Conservation (phyloP, 495 filamentous ascomycete genomes). For the Aspergillus leporis region DNA sequence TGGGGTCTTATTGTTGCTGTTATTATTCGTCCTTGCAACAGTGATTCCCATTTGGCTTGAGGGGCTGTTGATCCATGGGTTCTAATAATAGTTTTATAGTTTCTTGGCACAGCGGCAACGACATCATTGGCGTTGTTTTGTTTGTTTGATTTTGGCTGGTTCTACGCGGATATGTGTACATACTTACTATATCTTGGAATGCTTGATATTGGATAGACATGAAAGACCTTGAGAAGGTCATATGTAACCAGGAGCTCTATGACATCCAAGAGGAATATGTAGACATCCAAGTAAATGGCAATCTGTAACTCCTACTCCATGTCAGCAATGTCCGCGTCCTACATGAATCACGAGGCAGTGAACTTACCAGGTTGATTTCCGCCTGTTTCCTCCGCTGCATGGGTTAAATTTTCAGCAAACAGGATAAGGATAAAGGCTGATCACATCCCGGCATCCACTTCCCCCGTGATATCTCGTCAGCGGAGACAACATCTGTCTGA, state of each 20-base stretch:
- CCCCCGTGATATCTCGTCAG: neutral
- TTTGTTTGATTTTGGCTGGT: too few relatives aligned
- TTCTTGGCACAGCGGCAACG: neutral
- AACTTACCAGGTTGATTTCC: neutral
- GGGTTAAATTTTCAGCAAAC: neutral
- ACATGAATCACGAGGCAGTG: neutral
- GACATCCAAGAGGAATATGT: too few relatives aligned
- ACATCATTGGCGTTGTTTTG: neutral
- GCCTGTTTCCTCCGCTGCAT: neutral
- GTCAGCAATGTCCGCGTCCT: neutral
- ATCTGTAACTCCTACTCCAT: neutral
- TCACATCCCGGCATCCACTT: neutral
- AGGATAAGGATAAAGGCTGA: neutral
- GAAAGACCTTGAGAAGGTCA: too few relatives aligned
- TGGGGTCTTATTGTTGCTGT: neutral
- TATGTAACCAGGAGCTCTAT: too few relatives aligned
- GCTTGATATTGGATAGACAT: too few relatives aligned
- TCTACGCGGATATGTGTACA: too few relatives aligned
- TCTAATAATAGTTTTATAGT: slow-evolving; percentile 2
- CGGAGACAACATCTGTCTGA: neutral
- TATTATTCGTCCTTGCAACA: neutral
- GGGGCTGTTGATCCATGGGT: neutral
- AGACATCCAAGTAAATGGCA: too few relatives aligned
- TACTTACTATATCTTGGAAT: too few relatives aligned
- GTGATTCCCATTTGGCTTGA: neutral